These are phyloP conservation scores for Gardenia jasminoides DNA, from an alignment of 257 asterid species.

Conservation along the genomic window DNA sequence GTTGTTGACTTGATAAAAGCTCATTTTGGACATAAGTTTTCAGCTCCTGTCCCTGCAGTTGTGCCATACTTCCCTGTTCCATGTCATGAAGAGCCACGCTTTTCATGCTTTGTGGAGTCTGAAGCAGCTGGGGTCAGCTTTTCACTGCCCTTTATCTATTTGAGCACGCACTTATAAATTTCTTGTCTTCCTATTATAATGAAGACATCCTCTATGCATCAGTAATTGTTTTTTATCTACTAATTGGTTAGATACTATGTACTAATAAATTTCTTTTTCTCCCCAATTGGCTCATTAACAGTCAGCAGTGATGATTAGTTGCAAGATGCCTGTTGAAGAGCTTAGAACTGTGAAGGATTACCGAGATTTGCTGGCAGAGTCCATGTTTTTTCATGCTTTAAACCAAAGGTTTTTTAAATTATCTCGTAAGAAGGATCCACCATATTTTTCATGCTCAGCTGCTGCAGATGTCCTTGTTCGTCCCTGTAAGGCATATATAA, in stretches of 20 bases:
- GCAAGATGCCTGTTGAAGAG: slow-evolving; percentile 76
- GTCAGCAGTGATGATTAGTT: slow-evolving; percentile 98
- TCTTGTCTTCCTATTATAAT: neutral
- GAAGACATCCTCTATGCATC: neutral
- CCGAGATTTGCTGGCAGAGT: slow-evolving; percentile 77
- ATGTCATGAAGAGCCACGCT: slow-evolving; percentile 77
- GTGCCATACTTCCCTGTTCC: slow-evolving; percentile 75
- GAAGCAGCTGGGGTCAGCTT: slow-evolving; percentile 89
- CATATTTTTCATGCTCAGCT: slow-evolving; percentile 90
- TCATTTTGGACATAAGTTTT: slow-evolving; percentile 66
- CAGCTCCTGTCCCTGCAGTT: slow-evolving; percentile 55
- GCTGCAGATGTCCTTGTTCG: slow-evolving; percentile 88
- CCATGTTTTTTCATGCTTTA: slow-evolving; percentile 94
- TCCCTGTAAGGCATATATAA: slow-evolving; percentile 76
- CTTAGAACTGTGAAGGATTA: slow-evolving; percentile 82
- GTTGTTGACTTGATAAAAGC: slow-evolving; percentile 83
- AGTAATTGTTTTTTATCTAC: neutral
- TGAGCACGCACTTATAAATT: slow-evolving; percentile 7
- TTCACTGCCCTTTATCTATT: slow-evolving; percentile 20
- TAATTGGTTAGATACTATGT: too few relatives aligned
- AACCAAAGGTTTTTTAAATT: slow-evolving; percentile 91
- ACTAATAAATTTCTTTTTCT: slow-evolving; percentile 14
- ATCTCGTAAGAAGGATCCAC: slow-evolving; percentile 87
- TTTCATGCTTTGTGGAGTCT: slow-evolving; percentile 84
- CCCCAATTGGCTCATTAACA: slow-evolving; percentile 37